These are phyloP conservation scores for Colletotrichum chrysophilum DNA, from an alignment of 2,329 filamentous ascomycete genomes.

Conservation along the genomic window DNA sequence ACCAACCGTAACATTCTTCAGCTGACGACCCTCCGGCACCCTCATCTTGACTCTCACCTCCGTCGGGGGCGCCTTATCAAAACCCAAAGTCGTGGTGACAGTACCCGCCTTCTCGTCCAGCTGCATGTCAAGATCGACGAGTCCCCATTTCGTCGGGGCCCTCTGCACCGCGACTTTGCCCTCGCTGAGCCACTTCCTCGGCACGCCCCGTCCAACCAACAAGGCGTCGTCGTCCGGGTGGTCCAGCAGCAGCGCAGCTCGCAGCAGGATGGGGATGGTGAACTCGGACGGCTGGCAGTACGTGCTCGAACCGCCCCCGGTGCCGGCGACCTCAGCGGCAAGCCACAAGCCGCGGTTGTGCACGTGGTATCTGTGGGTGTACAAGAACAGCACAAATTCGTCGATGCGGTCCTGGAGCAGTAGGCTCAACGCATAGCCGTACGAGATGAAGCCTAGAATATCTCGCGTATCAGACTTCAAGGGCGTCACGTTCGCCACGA, in stretches of 20 bases:
- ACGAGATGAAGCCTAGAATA: background rate
- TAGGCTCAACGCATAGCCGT: background rate
- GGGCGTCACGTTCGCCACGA: background rate
- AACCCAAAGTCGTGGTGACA: background rate
- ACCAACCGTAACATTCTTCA: background rate
- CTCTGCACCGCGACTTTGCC: background rate
- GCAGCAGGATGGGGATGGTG: background rate
- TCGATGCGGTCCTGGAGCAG: background rate
- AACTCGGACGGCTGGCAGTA: conserved; percentile 1
- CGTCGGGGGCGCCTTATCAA: background rate
- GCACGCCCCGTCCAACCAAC: background rate
- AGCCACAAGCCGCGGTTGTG: background rate
- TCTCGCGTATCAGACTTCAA: background rate
- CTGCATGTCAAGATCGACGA: background rate
- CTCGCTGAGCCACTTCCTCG: background rate
- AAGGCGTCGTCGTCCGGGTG: background rate
- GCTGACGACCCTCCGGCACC: background rate
- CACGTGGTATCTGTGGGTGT: background rate
- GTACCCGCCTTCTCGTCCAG: background rate
- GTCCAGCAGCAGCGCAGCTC: background rate
- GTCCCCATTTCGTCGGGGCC: background rate
- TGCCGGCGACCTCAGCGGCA: background rate
- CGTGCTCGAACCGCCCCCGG: conserved; percentile 3
- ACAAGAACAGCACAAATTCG: background rate
- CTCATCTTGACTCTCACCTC: background rate